phyloP scores from a whole-genome alignment of 345 rosid species.

The Pugionium dolabratum region DNA sequence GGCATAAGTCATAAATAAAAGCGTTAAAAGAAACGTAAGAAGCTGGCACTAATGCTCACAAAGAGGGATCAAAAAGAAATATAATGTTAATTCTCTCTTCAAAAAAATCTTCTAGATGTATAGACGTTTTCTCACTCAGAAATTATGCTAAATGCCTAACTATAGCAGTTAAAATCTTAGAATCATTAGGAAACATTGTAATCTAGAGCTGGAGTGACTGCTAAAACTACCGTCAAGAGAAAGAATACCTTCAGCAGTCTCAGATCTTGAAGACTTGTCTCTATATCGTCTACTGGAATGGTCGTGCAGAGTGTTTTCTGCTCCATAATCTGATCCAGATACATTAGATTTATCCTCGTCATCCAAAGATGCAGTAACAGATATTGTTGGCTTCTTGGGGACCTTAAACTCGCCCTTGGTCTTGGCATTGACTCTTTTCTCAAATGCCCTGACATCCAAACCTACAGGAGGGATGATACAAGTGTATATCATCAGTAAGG shows the following conservation, averaged over 20 bases:
- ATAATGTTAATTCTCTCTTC: background rate
- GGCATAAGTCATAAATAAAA: background rate
- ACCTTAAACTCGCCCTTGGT: constrained; percentile 58
- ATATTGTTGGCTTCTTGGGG: constrained; percentile 48
- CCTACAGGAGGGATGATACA: constrained; percentile 24
- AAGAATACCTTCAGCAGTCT: constrained; percentile 43
- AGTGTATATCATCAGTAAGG: no score
- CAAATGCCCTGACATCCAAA: constrained; percentile 50
- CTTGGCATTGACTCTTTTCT: constrained; percentile 47
- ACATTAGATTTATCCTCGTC: constrained; percentile 54
- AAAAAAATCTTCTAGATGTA: background rate
- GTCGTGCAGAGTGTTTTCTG: constrained; percentile 28
- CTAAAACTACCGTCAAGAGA: constrained; percentile 14
- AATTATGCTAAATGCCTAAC: background rate
- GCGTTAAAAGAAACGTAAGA: no score
- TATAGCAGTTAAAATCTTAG: background rate
- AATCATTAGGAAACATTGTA: background rate
- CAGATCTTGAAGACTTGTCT: constrained; percentile 42
- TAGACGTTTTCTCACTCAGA: background rate
- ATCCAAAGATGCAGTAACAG: constrained; percentile 54
- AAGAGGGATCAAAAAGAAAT: background rate
- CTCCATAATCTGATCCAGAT: constrained; percentile 42
- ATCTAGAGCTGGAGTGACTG: background rate
- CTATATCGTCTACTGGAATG: constrained; percentile 58
- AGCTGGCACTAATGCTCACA: background rate